phyloP scores from a whole-genome alignment of 2,329 filamentous ascomycete genomes.

The Pseudocercospora macadamiae region DNA sequence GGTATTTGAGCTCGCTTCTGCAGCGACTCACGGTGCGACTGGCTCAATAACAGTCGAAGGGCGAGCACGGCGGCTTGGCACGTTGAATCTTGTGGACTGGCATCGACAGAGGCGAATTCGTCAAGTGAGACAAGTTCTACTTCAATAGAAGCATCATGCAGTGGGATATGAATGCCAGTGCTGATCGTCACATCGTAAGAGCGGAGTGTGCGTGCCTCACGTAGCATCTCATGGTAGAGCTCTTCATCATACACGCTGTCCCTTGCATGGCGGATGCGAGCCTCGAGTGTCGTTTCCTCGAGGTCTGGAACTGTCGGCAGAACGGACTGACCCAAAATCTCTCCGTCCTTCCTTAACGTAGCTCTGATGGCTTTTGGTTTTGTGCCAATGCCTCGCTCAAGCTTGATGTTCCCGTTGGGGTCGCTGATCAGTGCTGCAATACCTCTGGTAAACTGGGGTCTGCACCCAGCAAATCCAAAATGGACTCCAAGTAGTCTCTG shows the following conservation, averaged over 20 bases:
- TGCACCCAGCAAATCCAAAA: constrained; percentile 82
- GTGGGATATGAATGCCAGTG: constrained; percentile 49
- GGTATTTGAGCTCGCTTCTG: constrained; percentile 68
- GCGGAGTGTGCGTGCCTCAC: constrained; percentile 75
- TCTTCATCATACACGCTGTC: constrained; percentile 84
- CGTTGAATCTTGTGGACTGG: constrained; percentile 24
- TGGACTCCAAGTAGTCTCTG: constrained; percentile 71
- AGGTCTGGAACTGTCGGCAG: constrained; percentile 38
- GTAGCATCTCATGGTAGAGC: constrained; percentile 83
- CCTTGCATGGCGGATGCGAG: constrained; percentile 72
- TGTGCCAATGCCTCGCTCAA: constrained; percentile 67
- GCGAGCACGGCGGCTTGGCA: constrained; percentile 65
- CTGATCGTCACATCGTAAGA: constrained; percentile 68
- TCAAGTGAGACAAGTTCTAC: constrained; percentile 67
- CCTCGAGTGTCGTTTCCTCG: constrained; percentile 64
- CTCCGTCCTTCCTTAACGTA: constrained; percentile 61
- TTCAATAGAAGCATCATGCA: constrained; percentile 47
- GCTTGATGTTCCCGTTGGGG: constrained; percentile 71
- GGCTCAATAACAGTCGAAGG: constrained; percentile 75
- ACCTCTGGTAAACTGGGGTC: constrained; percentile 66
- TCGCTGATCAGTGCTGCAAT: constrained; percentile 77
- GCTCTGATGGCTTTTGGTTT: constrained; percentile 68
- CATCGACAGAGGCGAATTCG: constrained; percentile 1
- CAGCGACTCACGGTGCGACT: constrained; percentile 77
- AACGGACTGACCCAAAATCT: constrained; percentile 60